These are phyloP conservation scores for Artemisia annua DNA, from an alignment of 129 eudicot species.

Conservation along the genomic window DNA sequence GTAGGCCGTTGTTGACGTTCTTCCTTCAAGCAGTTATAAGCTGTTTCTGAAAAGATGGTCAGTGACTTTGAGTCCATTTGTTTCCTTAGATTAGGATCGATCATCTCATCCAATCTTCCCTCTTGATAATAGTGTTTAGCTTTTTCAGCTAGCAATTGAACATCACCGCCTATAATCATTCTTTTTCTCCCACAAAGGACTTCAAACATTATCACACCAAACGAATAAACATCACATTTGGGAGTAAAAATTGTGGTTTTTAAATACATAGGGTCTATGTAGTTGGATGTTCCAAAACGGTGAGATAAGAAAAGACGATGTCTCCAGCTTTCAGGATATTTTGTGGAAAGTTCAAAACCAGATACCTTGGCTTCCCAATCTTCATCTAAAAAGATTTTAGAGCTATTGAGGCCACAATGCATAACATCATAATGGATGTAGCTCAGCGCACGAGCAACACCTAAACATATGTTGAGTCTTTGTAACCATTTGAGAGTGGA, in stretches of 20 bases:
- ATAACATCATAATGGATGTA: slow-evolving; percentile 1
- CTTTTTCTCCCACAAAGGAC: slow-evolving; percentile 4
- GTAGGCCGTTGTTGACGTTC: neutral
- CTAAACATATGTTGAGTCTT: slow-evolving; percentile 14
- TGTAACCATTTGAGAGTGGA: neutral
- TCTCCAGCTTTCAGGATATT: slow-evolving; percentile 18
- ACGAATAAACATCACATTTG: slow-evolving; percentile 25
- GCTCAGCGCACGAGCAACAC: slow-evolving; percentile 8
- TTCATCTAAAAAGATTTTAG: slow-evolving; percentile 3
- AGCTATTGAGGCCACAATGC: slow-evolving; percentile 11
- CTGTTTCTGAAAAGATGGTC: neutral
- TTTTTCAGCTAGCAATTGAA: neutral
- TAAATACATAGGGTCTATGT: neutral
- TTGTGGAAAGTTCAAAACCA: slow-evolving; percentile 21
- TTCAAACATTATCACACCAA: slow-evolving; percentile 25
- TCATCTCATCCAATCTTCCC: neutral
- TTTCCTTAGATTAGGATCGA: neutral
- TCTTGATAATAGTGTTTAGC: neutral
- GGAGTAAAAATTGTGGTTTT: slow-evolving; percentile 2
- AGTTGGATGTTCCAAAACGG: neutral
- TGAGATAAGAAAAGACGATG: slow-evolving; percentile 17
- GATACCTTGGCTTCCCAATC: slow-evolving; percentile 18
- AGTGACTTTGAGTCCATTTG: slow-evolving; percentile 3
- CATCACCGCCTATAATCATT: neutral
- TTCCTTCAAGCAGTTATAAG: neutral